phyloP scores from a whole-genome alignment of 1,284 basidiomycete genomes.

The Exobasidium rhododendri region DNA sequence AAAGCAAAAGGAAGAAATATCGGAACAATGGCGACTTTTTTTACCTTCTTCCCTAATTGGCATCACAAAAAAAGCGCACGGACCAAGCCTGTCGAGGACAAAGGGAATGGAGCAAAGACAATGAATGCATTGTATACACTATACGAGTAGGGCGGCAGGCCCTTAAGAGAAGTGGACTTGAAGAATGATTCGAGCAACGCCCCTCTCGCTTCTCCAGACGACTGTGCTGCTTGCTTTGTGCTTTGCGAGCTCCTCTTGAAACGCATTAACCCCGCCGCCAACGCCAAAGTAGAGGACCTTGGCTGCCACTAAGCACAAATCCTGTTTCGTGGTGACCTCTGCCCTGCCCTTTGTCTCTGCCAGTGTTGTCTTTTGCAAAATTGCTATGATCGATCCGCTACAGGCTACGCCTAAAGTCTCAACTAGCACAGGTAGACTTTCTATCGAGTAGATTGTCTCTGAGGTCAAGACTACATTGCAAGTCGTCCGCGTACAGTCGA shows the following conservation, averaged over 20 bases:
- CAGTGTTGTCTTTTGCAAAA: not conserved
- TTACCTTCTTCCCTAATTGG: no score
- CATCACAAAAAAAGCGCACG: no score
- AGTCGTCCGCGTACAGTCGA: constrained; percentile 16
- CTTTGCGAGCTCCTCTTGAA: constrained; percentile 61
- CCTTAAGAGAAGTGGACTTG: not conserved
- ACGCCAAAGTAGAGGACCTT: constrained; percentile 95
- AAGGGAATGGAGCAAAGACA: not conserved
- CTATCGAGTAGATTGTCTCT: constrained; percentile 83
- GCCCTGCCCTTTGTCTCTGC: not conserved
- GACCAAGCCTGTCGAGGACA: not conserved
- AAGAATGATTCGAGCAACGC: constrained; percentile 7
- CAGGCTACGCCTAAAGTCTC: constrained; percentile 54
- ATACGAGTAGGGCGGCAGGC: not conserved
- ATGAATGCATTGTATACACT: not conserved
- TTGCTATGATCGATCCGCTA: not conserved
- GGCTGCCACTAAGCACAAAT: constrained; percentile 71
- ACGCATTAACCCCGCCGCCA: constrained; percentile 79
- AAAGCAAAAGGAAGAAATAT: not conserved
- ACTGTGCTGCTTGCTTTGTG: not conserved
- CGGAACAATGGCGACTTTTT: not conserved
- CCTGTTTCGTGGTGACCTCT: constrained; percentile 2
- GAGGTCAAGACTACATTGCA: constrained; percentile 80
- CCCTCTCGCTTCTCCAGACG: constrained; percentile 2
- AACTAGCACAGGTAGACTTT: constrained; percentile 69